Conservation (phyloP, 352 stramenopile species). For the Pythium brachiatum region DNA sequence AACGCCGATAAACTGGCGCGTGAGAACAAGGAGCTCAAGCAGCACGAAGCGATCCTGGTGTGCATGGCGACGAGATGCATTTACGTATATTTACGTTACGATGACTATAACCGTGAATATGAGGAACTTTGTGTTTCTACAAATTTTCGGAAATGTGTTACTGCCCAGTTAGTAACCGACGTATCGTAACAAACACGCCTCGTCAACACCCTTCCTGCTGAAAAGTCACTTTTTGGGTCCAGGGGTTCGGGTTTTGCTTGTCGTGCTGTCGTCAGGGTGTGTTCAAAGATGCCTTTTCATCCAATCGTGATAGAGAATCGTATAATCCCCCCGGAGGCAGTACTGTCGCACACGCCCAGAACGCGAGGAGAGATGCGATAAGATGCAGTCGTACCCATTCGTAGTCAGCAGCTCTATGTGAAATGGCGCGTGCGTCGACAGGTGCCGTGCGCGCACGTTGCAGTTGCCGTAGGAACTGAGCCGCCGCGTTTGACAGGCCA, state of each 20-base stretch:
- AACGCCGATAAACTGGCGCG: constrained; percentile 61
- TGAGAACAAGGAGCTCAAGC: constrained; percentile 57
- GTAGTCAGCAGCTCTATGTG: neutral
- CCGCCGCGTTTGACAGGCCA: neutral
- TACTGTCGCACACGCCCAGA: constrained; percentile 19
- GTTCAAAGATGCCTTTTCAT: neutral
- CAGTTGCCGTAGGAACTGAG: constrained; percentile 8
- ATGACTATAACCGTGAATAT: constrained; percentile 22
- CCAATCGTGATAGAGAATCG: constrained; percentile 5
- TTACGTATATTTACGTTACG: constrained; percentile 75
- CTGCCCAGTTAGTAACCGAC: constrained; percentile 12
- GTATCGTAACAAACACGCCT: neutral
- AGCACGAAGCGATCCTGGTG: constrained; percentile 59
- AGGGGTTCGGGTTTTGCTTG: constrained; percentile 7
- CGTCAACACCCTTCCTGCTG: neutral
- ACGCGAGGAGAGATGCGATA: constrained; percentile 19
- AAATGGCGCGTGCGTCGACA: constrained; percentile 21
- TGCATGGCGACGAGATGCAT: constrained; percentile 40
- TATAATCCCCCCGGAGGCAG: constrained; percentile 8
- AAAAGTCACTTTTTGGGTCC: constrained; percentile 5
- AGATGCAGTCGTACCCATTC: constrained; percentile 20
- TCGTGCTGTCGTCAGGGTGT: constrained; percentile 19
- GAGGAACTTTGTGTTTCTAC: neutral
- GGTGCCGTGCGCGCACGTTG: constrained; percentile 12
- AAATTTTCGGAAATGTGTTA: too few species aligned